Conservation (phyloP, 177 flowering plant genomes). For the Vitis hybrid region DNA sequence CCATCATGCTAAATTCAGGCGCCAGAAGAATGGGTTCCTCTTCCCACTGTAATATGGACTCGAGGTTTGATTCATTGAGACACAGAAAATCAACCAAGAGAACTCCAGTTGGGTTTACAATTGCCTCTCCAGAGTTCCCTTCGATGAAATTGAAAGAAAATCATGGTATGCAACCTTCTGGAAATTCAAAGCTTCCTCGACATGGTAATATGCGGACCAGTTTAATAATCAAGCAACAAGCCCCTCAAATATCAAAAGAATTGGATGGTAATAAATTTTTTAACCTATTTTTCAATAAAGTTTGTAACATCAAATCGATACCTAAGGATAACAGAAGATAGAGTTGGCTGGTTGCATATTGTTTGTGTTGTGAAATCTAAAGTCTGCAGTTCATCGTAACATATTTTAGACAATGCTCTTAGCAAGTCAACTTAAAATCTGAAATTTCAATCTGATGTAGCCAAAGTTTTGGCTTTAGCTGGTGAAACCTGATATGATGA, state of each 20-base stretch:
- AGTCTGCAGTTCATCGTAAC: no score
- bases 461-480: no score
- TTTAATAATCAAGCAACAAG: not conserved
- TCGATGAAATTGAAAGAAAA: not conserved
- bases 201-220: not conserved
- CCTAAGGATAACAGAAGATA: not conserved
- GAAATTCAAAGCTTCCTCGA: slow-evolving; percentile 2
- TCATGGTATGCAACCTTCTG: not conserved
- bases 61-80: not conserved
- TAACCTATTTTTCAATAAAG: not conserved
- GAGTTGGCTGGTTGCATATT: no score
- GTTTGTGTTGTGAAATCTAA: no score
- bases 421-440: no score
- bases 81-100: not conserved
- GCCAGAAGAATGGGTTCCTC: not conserved
- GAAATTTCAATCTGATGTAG: no score
- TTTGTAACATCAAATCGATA: not conserved
- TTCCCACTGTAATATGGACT: not conserved
- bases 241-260: slow-evolving; percentile 2
- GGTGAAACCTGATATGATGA: no score
- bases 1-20: slow-evolving; percentile 25
- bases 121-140: not conserved
- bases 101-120: not conserved
- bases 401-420: no score
- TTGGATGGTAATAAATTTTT: slow-evolving; percentile 11